Conservation (phyloP, 2,329 filamentous ascomycete genomes). For the Emmonsia crescens region DNA sequence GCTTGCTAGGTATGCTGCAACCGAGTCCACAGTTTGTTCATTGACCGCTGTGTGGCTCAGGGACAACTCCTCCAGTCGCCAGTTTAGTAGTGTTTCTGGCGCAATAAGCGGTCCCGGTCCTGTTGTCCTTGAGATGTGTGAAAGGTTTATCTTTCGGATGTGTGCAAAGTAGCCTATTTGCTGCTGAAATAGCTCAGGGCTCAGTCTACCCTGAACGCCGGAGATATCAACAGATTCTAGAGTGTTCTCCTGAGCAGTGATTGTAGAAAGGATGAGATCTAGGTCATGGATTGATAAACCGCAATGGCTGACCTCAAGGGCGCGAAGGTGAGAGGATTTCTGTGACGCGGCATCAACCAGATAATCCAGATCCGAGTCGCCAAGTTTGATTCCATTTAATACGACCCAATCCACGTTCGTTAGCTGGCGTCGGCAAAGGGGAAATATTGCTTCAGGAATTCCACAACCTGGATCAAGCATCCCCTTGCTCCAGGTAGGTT, state of each 20-base stretch:
- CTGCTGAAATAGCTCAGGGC: conserved; percentile 52
- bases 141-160: conserved; percentile 55
- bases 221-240: conserved; percentile 58
- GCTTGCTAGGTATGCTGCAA: conserved; percentile 53
- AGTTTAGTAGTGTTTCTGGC: conserved; percentile 54
- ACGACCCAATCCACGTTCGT: conserved; percentile 63
- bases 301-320: conserved; percentile 56
- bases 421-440: conserved; percentile 54
- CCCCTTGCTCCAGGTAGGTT: conserved; percentile 39
- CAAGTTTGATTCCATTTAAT: conserved; percentile 57
- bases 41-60: conserved; percentile 55
- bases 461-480: conserved; percentile 54
- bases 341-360: conserved; percentile 58
- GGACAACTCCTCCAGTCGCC: conserved; percentile 55
- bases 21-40: conserved; percentile 51
- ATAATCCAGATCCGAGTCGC: conserved; percentile 57
- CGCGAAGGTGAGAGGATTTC: conserved; percentile 52
- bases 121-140: conserved; percentile 52
- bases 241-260: conserved; percentile 55
- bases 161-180: conserved; percentile 57
- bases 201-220: conserved; percentile 54
- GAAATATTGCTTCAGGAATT: conserved; percentile 58
- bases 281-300: conserved; percentile 39
- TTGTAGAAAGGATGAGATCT: conserved; percentile 51
- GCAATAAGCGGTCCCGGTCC: conserved; percentile 54